Evolutionary conservation across 2,329 filamentous ascomycete genomes (phyloP), one percentile per base, ranked within the genome.

Genomic region (Pseudophaeomoniella oleicola): DNA sequence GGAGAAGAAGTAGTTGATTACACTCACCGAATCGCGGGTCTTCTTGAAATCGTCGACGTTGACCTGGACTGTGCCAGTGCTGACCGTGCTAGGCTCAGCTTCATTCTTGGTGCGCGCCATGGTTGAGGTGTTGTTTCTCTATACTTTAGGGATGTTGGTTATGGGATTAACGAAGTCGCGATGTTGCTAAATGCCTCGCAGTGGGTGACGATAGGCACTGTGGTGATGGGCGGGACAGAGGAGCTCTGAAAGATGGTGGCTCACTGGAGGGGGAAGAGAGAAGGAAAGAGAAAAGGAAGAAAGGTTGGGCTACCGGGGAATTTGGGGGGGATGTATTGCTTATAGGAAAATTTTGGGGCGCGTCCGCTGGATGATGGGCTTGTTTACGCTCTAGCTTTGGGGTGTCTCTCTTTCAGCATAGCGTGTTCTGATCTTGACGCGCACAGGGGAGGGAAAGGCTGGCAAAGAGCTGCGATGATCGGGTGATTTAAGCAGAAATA

Each of bases 1-100:
- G n/a, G n/a, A n/a, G n/a, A n/a, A n/a, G n/a, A n/a, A n/a, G n/a
- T n/a, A n/a, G n/a, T n/a, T n/a, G n/a, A n/a, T n/a, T 39, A 12
- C 34, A 66, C 81, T 71, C 77, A 92, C 85, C 55, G 75, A 78
- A 56, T 92, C 84, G 51, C 84, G 75, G 34, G 86, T 84, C 53
- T 78, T 71, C 42, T 83, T 71, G 56, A 88, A 88, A 57, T 83
- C 79, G 40, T 84, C 78, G 39, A 81, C 69, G 42, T 84, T 62
- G 45, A 65, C 59, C 27, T 41, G 35, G 12, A 43, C 44, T n/a
- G n/a, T n/a, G n/a, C n/a, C n/a, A n/a, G n/a, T n/a, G n/a, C n/a
- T n/a, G n/a, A n/a, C n/a, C 10, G 46, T 49, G 15, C 40, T 45
- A 22, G 40, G 42, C 35, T 48, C 45, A 22, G 50, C 46, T 35